phyloP scores from a whole-genome alignment of 2,329 filamentous ascomycete genomes.

The Aureobasidium melanogenum region DNA sequence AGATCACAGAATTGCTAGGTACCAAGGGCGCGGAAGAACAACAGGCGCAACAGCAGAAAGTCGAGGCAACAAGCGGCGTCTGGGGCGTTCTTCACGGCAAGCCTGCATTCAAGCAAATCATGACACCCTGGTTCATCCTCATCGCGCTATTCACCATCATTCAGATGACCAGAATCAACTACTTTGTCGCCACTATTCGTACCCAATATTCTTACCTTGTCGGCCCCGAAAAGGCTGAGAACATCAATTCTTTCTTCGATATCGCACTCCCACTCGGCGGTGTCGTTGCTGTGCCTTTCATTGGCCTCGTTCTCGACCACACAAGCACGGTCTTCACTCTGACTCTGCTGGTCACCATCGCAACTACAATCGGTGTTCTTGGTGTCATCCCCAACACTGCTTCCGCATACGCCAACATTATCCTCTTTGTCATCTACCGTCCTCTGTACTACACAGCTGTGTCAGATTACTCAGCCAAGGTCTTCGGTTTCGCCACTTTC shows the following conservation, averaged over 20 bases:
- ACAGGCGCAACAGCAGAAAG: constrained; percentile 55
- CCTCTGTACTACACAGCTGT: constrained; percentile 89
- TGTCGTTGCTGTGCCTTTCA: constrained; percentile 77
- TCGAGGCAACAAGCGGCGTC: constrained; percentile 64
- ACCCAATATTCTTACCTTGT: constrained; percentile 75
- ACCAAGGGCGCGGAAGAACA: constrained; percentile 55
- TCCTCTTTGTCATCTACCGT: constrained; percentile 74
- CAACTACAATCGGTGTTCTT: constrained; percentile 67
- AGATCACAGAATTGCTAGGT: constrained; percentile 67
- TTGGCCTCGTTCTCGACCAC: constrained; percentile 70
- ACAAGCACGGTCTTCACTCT: constrained; percentile 66
- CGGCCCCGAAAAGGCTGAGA: constrained; percentile 50
- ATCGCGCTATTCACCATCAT: constrained; percentile 68
- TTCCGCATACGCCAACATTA: constrained; percentile 67
- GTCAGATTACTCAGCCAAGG: constrained; percentile 80
- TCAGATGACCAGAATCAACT: constrained; percentile 63
- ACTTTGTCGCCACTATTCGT: constrained; percentile 80
- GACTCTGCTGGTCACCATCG: constrained; percentile 57
- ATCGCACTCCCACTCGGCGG: constrained; percentile 76
- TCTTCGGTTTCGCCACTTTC: constrained; percentile 86
- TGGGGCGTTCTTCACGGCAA: constrained; percentile 78
- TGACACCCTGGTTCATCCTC: constrained; percentile 73
- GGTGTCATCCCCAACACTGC: constrained; percentile 63
- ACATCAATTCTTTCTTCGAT: constrained; percentile 79
- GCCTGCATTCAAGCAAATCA: constrained; percentile 63